These are phyloP conservation scores for Decorospora gaudefroyi DNA, from an alignment of 2,329 filamentous ascomycete genomes.

Conservation along the genomic window DNA sequence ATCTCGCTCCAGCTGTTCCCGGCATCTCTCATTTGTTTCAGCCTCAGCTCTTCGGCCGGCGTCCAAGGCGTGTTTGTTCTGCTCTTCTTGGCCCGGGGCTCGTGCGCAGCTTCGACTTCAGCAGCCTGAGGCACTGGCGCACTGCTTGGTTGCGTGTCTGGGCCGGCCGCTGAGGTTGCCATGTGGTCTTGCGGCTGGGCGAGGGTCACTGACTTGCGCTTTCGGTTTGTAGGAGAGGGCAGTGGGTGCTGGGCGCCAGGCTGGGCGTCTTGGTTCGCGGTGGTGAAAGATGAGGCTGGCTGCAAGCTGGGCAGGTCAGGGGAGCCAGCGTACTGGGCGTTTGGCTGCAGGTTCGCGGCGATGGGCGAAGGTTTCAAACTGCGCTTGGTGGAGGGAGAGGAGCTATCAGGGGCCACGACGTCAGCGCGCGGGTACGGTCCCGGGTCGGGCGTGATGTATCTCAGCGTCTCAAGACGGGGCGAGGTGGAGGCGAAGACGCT, in stretches of 20 bases:
- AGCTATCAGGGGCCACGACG: conserved; percentile 42
- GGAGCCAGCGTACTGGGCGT: conserved; percentile 25
- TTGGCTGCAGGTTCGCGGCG: conserved; percentile 40
- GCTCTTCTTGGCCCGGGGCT: conserved; percentile 75
- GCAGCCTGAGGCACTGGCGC: conserved; percentile 32
- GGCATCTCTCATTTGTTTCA: conserved; percentile 92
- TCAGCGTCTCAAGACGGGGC: conserved; percentile 10
- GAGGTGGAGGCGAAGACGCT: conserved; percentile 17
- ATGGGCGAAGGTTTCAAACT: conserved; percentile 51
- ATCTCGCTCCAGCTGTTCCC: conserved; percentile 98
- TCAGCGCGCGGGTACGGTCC: conserved; percentile 34
- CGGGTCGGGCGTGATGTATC: conserved; percentile 4
- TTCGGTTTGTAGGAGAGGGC: conserved; percentile 32
- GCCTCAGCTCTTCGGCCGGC: conserved; percentile 83
- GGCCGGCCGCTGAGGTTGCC: conserved; percentile 24
- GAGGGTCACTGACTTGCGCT: conserved; percentile 44
- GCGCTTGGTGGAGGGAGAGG: conserved; percentile 51
- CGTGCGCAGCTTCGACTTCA: conserved; percentile 36
- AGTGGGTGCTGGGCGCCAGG: conserved; percentile 28
- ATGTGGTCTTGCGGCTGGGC: conserved; percentile 32
- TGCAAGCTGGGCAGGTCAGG: conserved; percentile 36
- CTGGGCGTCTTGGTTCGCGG: conserved; percentile 28
- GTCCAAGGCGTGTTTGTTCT: conserved; percentile 99
- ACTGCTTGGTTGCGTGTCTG: conserved; percentile 23
- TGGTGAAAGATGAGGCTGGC: conserved; percentile 35